Evolutionary conservation across 2,329 filamentous ascomycete species (phyloP), one percentile per base, ranked within the genome.

Genomic region (Stachybotrys echinatus): DNA sequence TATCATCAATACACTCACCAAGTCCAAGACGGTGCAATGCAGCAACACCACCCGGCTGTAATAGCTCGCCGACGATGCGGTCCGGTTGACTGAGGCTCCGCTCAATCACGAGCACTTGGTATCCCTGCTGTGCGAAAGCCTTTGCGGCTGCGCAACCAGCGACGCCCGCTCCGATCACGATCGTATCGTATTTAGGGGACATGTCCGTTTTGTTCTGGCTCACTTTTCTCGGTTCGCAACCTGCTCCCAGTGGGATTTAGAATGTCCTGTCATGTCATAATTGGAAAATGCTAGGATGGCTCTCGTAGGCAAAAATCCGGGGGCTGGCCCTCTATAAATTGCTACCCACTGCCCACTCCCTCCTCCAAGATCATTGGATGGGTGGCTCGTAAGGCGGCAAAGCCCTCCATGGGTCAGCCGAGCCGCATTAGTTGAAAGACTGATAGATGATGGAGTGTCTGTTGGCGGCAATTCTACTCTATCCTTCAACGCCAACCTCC

Each of bases 21-120:
- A 42, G 39, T 20, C 39, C 39, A 42, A 42, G 39, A 18, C 18
- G n/a, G 4, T 19, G 79, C 61, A 96, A 74, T 14, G 90, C 87
- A 52, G 80, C 75, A 22, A 94, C 85, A 42, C 91, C 91, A 45
- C 90, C 91, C 0, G 91, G 90, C 67, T 96, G 91, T 61, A 96
- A 71, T 54, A 96, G 71, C 72, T 96, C 91, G 58, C 91, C 91
- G 39, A 96, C 89, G 58, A 96, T 95, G 52, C 91, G 82, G 71
- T 95, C 86, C 12, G 91, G 91, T 73, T 95, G 85, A 20, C 7
- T 20, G 19, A 42, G 39, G 18, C 39, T 42, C 19, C 39, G 39
- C 39, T 42, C 39, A 42, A 42, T 20, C 39, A 42, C 39, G 18
- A 42, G 39, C 39, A 42, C 39, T 42, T 42, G 12, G 39, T 42